phyloP scores from a whole-genome alignment of 306 rosid species.

The Begonia fuchsioides region DNA sequence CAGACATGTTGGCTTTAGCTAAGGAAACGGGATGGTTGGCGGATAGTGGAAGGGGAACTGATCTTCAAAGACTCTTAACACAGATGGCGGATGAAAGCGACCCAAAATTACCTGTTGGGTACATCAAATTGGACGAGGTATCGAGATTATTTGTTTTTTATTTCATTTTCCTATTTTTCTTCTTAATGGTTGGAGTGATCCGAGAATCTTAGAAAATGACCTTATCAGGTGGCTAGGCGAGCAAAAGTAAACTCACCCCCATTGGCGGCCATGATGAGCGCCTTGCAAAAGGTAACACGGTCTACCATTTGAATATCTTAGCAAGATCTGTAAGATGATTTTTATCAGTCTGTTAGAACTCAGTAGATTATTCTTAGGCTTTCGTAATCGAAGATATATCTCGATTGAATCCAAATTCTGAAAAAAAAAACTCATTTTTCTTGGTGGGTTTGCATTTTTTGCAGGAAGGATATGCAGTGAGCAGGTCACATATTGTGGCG shows the following conservation, averaged over 20 bases:
- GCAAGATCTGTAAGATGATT: background rate
- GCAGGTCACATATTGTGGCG: conserved; percentile 73
- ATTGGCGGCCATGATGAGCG: conserved; percentile 41
- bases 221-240: conserved; percentile 72
- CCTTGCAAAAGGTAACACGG: conserved; percentile 44
- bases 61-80: conserved; percentile 61
- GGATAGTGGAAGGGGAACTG: conserved; percentile 36
- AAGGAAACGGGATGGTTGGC: conserved; percentile 66
- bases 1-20: conserved; percentile 61
- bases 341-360: background rate
- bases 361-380: background rate
- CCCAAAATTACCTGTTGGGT: conserved; percentile 70
- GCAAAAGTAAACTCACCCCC: conserved; percentile 78
- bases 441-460: conserved; percentile 10
- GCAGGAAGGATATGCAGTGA: conserved; percentile 79
- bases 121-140: conserved; percentile 87
- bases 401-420: background rate
- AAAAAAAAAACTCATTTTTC: background rate
- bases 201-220: background rate
- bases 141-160: conserved; percentile 2
- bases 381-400: too few relatives aligned
- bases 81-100: conserved; percentile 85
- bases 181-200: conserved; percentile 6
- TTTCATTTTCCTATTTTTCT: background rate
- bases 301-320: background rate